Base-by-base conservation (phyloP, 2,329 filamentous ascomycete genomes). In the Fusarium albosuccineum region DNA sequence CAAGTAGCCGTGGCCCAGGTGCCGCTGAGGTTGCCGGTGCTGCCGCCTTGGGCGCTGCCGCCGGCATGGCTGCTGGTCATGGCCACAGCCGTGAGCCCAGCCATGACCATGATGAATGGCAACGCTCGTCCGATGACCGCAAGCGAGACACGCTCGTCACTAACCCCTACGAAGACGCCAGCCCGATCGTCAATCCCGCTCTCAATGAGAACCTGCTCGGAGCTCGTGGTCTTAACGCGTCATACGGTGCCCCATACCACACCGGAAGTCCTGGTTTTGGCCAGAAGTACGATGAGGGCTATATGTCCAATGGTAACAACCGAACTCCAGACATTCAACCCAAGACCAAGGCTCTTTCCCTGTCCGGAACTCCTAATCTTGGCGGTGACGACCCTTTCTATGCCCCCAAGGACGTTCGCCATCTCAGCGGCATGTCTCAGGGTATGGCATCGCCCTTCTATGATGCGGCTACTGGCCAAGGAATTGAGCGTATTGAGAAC, bases 381-480 rank as follows among this genome's bases (percentile, higher is more conserved):
- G 82, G 62, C 17, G 67, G 58, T 1, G 87, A 88, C 37, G 92
- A 96, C 76, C 88, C 90, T 1, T 94, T 94, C 74, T 87, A 87
- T 62, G 80, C 81, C 27, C 79, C 86, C 46, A 84, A 85, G 60
- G 81, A 82, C 67, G 74, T 79, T 36, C 89, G 92, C 50, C 89
- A 96, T 71, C 82, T 94, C 46, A 97, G 93, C 75, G 94, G 93
- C 50, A 91, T 97, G 82, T 97, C 95, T 8, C 93, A 97, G 74
- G 95, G 94, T 45, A 93, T 97, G 87, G 86, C 85, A 4, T 96
- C 94, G 30, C 94, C 95, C 3, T 84, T 98, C 17, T 98, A 97
- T 74, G 96, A 99, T 76, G 90, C 92, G 61, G 87, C 94, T 4
- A 97, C 92, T 2, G 95, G 95, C 53, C 90, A 89, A 65, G 94